Evolutionary conservation across 2,329 filamentous ascomycete species (phyloP).

Genomic region (Septoria petroselini): DNA sequence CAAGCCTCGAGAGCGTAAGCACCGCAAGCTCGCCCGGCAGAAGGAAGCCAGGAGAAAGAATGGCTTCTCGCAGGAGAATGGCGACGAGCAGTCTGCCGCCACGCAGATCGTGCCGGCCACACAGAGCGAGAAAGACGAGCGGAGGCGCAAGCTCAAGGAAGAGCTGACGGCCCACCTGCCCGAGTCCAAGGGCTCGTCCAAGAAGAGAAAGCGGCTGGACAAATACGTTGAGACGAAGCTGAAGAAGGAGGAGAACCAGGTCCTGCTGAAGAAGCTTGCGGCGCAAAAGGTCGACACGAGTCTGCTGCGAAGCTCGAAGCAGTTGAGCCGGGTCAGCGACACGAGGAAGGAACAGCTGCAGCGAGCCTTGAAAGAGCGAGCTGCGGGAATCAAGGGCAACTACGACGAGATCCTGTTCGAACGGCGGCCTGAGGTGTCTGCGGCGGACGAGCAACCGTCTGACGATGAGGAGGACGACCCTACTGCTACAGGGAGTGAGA

Average conservation of each 20-base stretch:
- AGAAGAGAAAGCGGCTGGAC: conserved; percentile 66
- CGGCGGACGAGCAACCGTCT: conserved; percentile 18
- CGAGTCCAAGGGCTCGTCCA: conserved; percentile 56
- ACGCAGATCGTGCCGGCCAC: conserved; percentile 47
- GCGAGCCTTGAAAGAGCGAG: conserved; percentile 61
- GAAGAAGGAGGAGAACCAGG: conserved; percentile 86
- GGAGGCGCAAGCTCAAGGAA: conserved; percentile 51
- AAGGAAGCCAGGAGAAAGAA: conserved; percentile 32
- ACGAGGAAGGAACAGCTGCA: conserved; percentile 67
- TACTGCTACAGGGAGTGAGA: neutral
- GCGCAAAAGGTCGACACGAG: conserved; percentile 77
- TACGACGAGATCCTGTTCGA: conserved; percentile 55
- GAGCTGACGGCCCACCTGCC: conserved; percentile 55
- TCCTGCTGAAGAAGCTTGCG: conserved; percentile 78
- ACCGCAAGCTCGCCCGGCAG: conserved; percentile 62
- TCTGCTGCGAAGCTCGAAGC: conserved; percentile 72
- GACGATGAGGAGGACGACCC: conserved; percentile 18
- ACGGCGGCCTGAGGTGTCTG: conserved; percentile 30
- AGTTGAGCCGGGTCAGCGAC: conserved; percentile 68
- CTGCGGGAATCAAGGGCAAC: conserved; percentile 58
- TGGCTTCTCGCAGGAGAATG: conserved; percentile 40
- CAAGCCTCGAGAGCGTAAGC: conserved; percentile 58
- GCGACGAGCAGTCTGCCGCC: conserved; percentile 55
- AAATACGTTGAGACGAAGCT: conserved; percentile 85
- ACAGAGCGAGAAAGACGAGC: conserved; percentile 54